Evolutionary conservation across 1,284 basidiomycete species (phyloP), one percentile per base, ranked within the genome.

Genomic region (Malassezia brasiliensis): DNA sequence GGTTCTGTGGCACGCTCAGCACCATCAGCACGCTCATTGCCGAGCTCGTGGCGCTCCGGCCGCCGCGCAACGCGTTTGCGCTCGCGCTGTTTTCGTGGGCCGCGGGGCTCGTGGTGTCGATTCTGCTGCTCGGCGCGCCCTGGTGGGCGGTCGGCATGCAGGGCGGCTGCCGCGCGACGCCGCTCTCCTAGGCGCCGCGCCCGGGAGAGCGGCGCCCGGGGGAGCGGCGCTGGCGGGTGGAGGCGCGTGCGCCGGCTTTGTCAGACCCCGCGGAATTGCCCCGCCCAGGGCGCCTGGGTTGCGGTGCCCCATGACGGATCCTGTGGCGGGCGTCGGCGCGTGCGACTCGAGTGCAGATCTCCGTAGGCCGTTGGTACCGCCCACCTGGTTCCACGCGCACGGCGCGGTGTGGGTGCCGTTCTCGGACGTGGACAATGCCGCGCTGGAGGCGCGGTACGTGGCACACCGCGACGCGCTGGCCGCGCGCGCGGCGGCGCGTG

Each of bases 11-110:
- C 8, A 90, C 89, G 76, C 78, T 98, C 62, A 91, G 86, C 4
- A 99, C 94, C 0, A 81, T 99, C 59, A 90, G 87, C 76, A 98
- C 91, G 11, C 93, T 96, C 72, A 85, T 83, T 2, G 84, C 85
- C 3, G 94, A 99, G 74, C 76, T 88, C 32, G 76, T 79, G 7
- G 81, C 81, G 3, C 76, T 94, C 50, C 77, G 77, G 39, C 64
- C 64, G 3, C 35, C 46, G 14, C 46, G 64, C 14, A 58, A 36
- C 11, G 68, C 71, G 11, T 57, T 73, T 22, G 44, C 60, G 19
- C 70, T 72, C 48, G 59, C 64, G 4, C 51, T 66, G 22, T 50
- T 61, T n/a, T 64, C 62, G 31, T 73, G 64, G 62, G 36, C 51
- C 1, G 39, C 52, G 1, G 68, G 67, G 2, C 40, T 72, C n/a